Evolutionary conservation across 257 asterid genomes (phyloP).

Genomic region (Marsdenia floribunda): DNA sequence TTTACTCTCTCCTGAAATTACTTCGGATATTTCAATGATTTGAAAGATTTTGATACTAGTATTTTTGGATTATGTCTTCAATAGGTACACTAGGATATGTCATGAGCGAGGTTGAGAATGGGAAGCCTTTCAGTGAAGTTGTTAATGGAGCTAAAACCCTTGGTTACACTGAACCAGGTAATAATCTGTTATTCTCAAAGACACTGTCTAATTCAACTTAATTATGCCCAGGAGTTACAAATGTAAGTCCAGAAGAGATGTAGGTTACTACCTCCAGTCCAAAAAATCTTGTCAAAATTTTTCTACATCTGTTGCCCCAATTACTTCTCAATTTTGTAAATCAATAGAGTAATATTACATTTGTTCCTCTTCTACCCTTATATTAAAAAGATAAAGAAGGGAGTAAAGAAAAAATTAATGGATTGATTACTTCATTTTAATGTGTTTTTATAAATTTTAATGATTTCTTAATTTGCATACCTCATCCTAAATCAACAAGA

Average conservation of each 20-base stretch:
- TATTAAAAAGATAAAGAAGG: no score
- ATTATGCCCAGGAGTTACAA: not conserved
- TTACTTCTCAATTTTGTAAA: no score
- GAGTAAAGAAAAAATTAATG: no score
- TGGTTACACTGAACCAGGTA: conserved; percentile 98
- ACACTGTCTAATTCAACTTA: conserved; percentile 4
- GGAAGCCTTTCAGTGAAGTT: conserved; percentile 81
- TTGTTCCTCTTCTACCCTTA: no score
- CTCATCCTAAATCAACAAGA: no score
- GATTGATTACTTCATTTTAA: no score
- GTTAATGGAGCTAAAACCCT: conserved; percentile 76
- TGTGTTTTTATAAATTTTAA: no score
- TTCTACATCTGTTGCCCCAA: no score
- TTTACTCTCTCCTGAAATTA: conserved; percentile 12
- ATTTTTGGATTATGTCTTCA: conserved; percentile 16
- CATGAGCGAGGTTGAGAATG: conserved; percentile 91
- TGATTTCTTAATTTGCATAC: no score
- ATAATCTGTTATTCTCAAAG: conserved; percentile 1
- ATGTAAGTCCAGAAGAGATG: not conserved
- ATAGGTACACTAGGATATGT: conserved; percentile 95
- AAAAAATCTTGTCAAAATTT: not conserved
- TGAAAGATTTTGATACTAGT: conserved; percentile 11
- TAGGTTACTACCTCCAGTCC: no score
- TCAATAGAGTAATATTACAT: no score
- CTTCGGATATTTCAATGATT: conserved; percentile 15